These are phyloP conservation scores for Datisca glomerata DNA, from an alignment of 306 rosid species.

Conservation along the genomic window DNA sequence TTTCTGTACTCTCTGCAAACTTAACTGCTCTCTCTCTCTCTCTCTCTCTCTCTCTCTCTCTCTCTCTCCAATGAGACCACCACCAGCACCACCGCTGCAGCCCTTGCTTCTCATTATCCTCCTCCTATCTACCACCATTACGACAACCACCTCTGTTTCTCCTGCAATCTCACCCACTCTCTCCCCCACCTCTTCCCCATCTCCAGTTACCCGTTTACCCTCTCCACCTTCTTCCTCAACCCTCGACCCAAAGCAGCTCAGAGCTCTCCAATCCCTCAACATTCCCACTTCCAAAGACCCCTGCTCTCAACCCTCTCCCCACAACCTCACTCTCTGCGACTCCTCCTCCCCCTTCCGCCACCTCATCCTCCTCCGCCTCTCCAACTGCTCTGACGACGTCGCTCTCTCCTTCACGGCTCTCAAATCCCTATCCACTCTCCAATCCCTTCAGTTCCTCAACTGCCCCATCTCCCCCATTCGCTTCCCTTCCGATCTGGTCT, in stretches of 20 bases:
- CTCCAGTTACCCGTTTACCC: background rate
- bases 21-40: background rate
- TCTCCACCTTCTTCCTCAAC: constrained; percentile 20
- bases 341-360: constrained; percentile 75
- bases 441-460: constrained; percentile 55
- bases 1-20: too few species aligned
- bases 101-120: constrained; percentile 10
- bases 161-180: background rate
- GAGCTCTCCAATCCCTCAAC: constrained; percentile 81
- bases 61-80: constrained; percentile 13
- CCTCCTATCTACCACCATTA: constrained; percentile 7
- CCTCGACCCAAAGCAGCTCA: constrained; percentile 77
- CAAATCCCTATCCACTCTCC: constrained; percentile 71
- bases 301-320: constrained; percentile 38
- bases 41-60: background rate
- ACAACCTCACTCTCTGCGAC: constrained; percentile 67
- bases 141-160: constrained; percentile 8
- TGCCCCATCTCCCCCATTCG: constrained; percentile 79
- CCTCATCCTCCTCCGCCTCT: constrained; percentile 56
- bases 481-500: constrained; percentile 55
- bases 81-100: constrained; percentile 1
- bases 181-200: constrained; percentile 8
- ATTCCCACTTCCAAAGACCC: constrained; percentile 78
- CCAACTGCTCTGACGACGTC: constrained; percentile 72
- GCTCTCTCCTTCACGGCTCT: constrained; percentile 89